phyloP scores from a whole-genome alignment of 73 alveolate genomes.

The Paramecium bursaria region DNA sequence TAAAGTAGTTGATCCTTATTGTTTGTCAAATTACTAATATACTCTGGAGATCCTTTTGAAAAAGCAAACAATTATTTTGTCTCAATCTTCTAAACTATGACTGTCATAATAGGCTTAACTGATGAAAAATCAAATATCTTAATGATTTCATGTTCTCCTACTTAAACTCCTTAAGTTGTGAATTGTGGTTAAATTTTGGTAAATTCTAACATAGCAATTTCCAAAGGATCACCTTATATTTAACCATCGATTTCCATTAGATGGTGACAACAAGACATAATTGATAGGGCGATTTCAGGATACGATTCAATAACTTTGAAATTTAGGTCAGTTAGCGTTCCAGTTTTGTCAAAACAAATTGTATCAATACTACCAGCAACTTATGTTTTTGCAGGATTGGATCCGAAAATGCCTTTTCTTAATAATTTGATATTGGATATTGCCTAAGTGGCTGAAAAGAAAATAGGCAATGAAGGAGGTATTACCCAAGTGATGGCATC shows the following conservation, averaged over 20 bases:
- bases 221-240: constrained; percentile 90
- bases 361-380: constrained; percentile 83
- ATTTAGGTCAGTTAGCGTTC: constrained; percentile 72
- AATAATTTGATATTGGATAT: constrained; percentile 32
- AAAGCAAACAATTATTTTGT: constrained; percentile 69
- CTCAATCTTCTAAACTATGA: constrained; percentile 49
- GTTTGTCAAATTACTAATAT: constrained; percentile 80
- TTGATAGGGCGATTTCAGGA: neutral
- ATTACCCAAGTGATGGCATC: constrained; percentile 65
- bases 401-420: constrained; percentile 40
- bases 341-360: constrained; percentile 83
- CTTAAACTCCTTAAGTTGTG: neutral
- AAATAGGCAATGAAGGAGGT: constrained; percentile 64
- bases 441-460: constrained; percentile 21
- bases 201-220: constrained; percentile 82
- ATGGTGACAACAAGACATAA: constrained; percentile 49
- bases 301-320: constrained; percentile 49
- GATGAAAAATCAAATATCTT: constrained; percentile 79
- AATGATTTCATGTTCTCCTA: constrained; percentile 32
- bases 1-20: constrained; percentile 63
- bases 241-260: constrained; percentile 56
- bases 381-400: constrained; percentile 67
- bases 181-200: constrained; percentile 37
- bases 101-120: constrained; percentile 74
- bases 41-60: constrained; percentile 95